These are phyloP conservation scores for Helianthus annuus DNA, from an alignment of 129 eudicot species.

Conservation along the genomic window DNA sequence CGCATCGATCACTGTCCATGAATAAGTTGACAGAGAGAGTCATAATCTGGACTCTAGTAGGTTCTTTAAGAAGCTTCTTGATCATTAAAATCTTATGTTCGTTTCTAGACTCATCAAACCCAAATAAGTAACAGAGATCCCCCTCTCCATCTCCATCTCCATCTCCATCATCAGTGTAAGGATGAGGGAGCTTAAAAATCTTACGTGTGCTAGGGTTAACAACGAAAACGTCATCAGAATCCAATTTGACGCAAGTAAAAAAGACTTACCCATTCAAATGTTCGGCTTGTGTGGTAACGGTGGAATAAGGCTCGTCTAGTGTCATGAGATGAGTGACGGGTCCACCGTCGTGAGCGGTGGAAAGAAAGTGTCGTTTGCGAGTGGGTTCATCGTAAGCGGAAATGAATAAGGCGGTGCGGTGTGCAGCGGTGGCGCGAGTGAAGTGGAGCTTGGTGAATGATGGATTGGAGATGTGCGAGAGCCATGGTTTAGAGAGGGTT, in stretches of 20 bases:
- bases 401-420: background rate
- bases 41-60: too few species aligned
- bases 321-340: too few species aligned
- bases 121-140: too few species aligned
- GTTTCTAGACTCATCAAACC: too few species aligned
- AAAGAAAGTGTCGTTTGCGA: background rate
- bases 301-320: background rate
- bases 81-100: too few species aligned
- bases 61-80: too few species aligned
- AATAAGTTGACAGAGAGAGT: too few species aligned
- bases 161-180: too few species aligned
- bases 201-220: background rate
- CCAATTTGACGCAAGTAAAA: constrained; percentile 3
- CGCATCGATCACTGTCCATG: too few species aligned
- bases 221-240: background rate
- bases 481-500: constrained; percentile 18
- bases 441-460: constrained; percentile 13
- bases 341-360: background rate
- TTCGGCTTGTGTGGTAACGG: background rate
- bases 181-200: background rate
- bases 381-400: background rate
- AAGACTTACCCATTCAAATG: constrained; percentile 10
- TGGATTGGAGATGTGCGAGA: background rate
- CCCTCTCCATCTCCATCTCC: too few species aligned
- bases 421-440: background rate